phyloP scores from a whole-genome alignment of 768 basidiomycete species.

The Phanerodontia chrysosporium region DNA sequence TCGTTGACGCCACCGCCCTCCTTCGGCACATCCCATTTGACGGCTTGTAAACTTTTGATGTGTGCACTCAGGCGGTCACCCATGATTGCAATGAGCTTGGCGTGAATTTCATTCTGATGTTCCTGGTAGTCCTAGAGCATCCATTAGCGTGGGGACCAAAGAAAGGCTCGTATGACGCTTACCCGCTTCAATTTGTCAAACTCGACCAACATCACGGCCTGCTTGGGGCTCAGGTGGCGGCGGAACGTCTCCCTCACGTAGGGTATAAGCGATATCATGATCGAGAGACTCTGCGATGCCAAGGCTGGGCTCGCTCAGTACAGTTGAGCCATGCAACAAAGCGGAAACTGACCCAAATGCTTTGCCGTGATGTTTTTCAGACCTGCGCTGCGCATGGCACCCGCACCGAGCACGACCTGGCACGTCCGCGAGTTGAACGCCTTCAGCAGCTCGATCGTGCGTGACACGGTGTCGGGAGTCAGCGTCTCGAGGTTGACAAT shows the following conservation, averaged over 20 bases:
- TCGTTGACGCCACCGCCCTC: slow-evolving; percentile 64
- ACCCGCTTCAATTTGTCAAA: slow-evolving; percentile 98
- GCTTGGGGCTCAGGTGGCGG: slow-evolving; percentile 88
- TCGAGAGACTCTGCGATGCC: slow-evolving; percentile 92
- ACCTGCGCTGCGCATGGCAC: slow-evolving; percentile 98
- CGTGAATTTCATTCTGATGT: slow-evolving; percentile 98
- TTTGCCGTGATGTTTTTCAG: slow-evolving; percentile 98
- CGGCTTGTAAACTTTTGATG: slow-evolving; percentile 74
- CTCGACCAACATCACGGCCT: slow-evolving; percentile 95
- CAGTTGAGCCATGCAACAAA: not conserved
- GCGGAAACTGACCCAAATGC: slow-evolving; percentile 68
- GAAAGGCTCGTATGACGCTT: too few relatives aligned
- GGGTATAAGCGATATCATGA: slow-evolving; percentile 91
- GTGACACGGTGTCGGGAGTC: slow-evolving; percentile 92
- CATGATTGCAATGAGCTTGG: slow-evolving; percentile 98
- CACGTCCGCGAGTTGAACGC: slow-evolving; percentile 97
- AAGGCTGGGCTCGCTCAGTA: slow-evolving; percentile 52
- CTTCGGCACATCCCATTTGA: slow-evolving; percentile 73
- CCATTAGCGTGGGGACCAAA: too few relatives aligned
- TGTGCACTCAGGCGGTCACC: slow-evolving; percentile 87
- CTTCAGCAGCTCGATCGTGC: slow-evolving; percentile 93
- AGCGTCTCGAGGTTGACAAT: slow-evolving; percentile 85
- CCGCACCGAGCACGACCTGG: slow-evolving; percentile 96
- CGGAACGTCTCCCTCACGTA: slow-evolving; percentile 95
- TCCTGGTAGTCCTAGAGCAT: slow-evolving; percentile 86